phyloP scores from a whole-genome alignment of 2,329 filamentous ascomycete species.

The Aspergillus pseudonomiae region DNA sequence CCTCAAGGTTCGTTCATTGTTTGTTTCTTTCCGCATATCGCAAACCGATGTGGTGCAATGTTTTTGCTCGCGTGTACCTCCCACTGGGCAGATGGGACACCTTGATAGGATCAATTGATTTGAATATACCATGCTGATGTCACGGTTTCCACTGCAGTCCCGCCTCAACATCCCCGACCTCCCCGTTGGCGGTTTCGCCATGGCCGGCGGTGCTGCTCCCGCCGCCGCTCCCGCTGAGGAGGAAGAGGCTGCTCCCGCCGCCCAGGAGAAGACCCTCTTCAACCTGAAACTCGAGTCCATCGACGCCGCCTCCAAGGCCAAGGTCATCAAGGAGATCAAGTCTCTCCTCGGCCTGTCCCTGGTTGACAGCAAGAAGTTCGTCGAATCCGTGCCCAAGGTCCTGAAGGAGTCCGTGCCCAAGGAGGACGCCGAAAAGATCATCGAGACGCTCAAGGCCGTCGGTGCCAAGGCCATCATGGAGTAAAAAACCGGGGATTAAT shows the following conservation, averaged over 20 bases:
- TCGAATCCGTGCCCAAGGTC: conserved; percentile 95
- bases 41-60: conserved; percentile 1
- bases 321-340: conserved; percentile 99
- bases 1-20: conserved; percentile 72
- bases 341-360: conserved; percentile 88
- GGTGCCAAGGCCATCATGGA: conserved; percentile 91
- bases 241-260: conserved; percentile 84
- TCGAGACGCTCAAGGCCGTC: conserved; percentile 89
- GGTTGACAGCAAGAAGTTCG: conserved; percentile 99
- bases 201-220: conserved; percentile 63
- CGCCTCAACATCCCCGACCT: conserved; percentile 98
- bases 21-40: background rate
- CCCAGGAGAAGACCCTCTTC: conserved; percentile 94
- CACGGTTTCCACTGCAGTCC: conserved; percentile 58
- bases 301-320: conserved; percentile 87
- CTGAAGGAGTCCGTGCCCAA: conserved; percentile 99
- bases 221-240: conserved; percentile 68
- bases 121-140: conserved; percentile 2
- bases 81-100: background rate
- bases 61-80: background rate
- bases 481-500: conserved; percentile 58
- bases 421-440: conserved; percentile 98
- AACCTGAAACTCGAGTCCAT: conserved; percentile 91
- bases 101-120: background rate
- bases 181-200: conserved; percentile 87